A percentile compares a stretch with the other conserved stretches of the same genome.
Conservation (phyloP, 1,284 basidiomycete genomes). For the Flammula alnicola region DNA sequence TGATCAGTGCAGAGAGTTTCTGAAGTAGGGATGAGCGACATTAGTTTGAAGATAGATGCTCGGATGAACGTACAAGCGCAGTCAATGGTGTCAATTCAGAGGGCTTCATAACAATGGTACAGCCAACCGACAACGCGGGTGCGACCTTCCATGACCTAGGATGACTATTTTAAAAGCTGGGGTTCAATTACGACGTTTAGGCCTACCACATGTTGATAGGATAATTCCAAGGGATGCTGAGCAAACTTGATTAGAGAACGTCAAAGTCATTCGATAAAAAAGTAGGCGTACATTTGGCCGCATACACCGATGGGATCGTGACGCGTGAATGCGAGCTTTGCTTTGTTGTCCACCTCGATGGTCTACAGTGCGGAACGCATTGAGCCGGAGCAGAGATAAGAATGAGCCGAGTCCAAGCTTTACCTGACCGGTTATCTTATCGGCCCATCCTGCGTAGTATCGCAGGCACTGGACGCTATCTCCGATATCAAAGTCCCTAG, state of each 20-base stretch:
- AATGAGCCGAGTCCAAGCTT: slow-evolving; percentile 14
- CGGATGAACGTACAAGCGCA: slow-evolving; percentile 65
- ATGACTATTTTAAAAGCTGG: slow-evolving; percentile 8
- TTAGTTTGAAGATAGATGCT: slow-evolving; percentile 1
- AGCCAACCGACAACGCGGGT: slow-evolving; percentile 87
- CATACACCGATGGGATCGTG: slow-evolving; percentile 96
- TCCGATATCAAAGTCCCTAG: slow-evolving; percentile 83
- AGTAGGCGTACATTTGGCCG: slow-evolving; percentile 77
- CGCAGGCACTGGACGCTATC: slow-evolving; percentile 82
- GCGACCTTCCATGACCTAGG: slow-evolving; percentile 87
- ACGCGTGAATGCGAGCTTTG: slow-evolving; percentile 84
- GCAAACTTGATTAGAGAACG: slow-evolving; percentile 6
- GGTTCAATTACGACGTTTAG: slow-evolving; percentile 5
- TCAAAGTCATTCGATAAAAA: slow-evolving; percentile 1
- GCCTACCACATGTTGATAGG: slow-evolving; percentile 88
- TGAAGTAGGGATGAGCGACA: slow-evolving; percentile 30
- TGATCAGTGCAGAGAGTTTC: slow-evolving; percentile 83
- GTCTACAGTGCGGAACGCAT: slow-evolving; percentile 45
- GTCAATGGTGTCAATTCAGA: slow-evolving; percentile 92
- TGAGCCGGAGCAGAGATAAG: not conserved
- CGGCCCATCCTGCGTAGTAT: slow-evolving; percentile 80
- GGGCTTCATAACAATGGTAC: slow-evolving; percentile 91
- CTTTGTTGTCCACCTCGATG: slow-evolving; percentile 81
- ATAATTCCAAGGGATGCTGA: slow-evolving; percentile 90
- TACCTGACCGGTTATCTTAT: slow-evolving; percentile 73